Conservation (phyloP, 257 asterid species). For the Ajuga chamaepitys region DNA sequence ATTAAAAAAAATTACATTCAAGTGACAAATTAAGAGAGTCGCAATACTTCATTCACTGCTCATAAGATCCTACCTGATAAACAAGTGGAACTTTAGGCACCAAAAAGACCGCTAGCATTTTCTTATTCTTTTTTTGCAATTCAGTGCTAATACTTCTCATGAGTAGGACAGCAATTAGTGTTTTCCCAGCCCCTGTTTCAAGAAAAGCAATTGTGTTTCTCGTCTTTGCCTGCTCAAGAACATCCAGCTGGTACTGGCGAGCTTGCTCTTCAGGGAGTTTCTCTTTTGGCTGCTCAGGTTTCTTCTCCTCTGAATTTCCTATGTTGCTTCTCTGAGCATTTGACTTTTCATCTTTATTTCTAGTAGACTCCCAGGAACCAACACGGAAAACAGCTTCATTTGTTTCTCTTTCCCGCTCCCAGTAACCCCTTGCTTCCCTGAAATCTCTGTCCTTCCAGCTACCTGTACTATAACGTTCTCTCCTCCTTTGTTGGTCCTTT, state of each 20-base stretch:
- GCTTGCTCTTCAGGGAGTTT: slow-evolving; percentile 77
- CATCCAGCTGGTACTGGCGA: slow-evolving; percentile 95
- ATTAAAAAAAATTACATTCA: neutral
- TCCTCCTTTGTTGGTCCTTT: slow-evolving; percentile 55
- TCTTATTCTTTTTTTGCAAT: slow-evolving; percentile 60
- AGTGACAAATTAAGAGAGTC: slow-evolving; percentile 10
- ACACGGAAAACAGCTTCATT: slow-evolving; percentile 66
- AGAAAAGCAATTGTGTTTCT: slow-evolving; percentile 93
- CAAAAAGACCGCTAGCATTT: slow-evolving; percentile 87
- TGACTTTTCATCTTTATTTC: slow-evolving; percentile 45
- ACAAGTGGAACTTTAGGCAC: slow-evolving; percentile 99
- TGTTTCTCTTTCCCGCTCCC: slow-evolving; percentile 88
- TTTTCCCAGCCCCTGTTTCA: slow-evolving; percentile 98
- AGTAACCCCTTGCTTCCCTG: slow-evolving; percentile 70
- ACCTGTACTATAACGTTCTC: slow-evolving; percentile 41
- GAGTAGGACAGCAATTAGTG: slow-evolving; percentile 88
- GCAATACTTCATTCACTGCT: neutral
- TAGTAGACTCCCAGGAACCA: slow-evolving; percentile 78
- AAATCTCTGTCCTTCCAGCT: slow-evolving; percentile 53
- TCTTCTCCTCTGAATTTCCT: slow-evolving; percentile 40
- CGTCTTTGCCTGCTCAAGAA: slow-evolving; percentile 90
- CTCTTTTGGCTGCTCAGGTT: slow-evolving; percentile 45
- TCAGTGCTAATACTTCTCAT: slow-evolving; percentile 70
- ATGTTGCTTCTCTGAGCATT: slow-evolving; percentile 30
- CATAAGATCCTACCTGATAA: slow-evolving; percentile 64